phyloP scores from a whole-genome alignment of 116 monocot species.

The Posidonia oceanica region DNA sequence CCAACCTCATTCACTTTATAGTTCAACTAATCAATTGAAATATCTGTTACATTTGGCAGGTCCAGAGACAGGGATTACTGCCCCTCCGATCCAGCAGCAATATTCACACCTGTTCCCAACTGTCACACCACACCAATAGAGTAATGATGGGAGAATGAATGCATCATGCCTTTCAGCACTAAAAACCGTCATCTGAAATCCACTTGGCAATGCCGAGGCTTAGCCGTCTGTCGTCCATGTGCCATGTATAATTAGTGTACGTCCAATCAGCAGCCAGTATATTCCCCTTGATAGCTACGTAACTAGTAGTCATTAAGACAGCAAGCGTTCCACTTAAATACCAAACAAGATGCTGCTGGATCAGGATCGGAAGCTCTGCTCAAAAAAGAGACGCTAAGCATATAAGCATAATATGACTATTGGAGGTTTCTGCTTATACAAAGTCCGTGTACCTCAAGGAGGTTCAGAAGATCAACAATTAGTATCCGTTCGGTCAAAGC shows the following conservation, averaged over 20 bases:
- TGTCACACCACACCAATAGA: background rate
- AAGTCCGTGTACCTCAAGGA: too few relatives aligned
- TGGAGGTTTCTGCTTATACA: too few relatives aligned
- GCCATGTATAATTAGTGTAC: background rate
- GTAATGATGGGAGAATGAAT: background rate
- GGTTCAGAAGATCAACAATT: too few relatives aligned
- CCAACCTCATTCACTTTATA: background rate
- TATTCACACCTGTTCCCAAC: background rate
- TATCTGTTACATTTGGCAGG: background rate
- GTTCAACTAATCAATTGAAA: constrained; percentile 1
- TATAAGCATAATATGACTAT: too few relatives aligned
- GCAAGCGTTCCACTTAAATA: too few relatives aligned
- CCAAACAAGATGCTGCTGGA: too few relatives aligned
- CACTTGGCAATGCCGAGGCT: background rate
- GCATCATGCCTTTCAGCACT: background rate
- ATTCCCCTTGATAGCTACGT: too few relatives aligned
- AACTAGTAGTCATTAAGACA: background rate
- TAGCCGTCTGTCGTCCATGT: background rate
- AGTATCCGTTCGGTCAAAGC: too few relatives aligned
- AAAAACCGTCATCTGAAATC: background rate
- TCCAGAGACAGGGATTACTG: background rate
- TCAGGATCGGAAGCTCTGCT: too few relatives aligned
- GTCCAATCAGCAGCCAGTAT: too few relatives aligned
- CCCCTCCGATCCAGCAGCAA: background rate
- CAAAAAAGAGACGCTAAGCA: too few relatives aligned